Base-by-base conservation (phyloP, 2,329 filamentous ascomycete genomes). In the Hymenoscyphus salicellus region DNA sequence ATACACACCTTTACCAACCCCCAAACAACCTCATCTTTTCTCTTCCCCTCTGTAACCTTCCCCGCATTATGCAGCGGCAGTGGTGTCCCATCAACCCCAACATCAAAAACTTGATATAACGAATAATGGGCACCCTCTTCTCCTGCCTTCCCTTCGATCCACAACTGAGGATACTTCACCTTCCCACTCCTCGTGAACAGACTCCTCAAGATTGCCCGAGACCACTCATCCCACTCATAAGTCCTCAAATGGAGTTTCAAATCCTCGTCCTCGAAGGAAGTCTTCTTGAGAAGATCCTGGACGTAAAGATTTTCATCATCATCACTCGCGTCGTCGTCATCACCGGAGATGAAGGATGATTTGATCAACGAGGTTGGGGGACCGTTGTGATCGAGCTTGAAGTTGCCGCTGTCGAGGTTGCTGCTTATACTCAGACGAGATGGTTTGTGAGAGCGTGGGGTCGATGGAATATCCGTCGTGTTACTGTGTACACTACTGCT, bases 51-150 rank as follows among this genome's bases (percentile, higher is more conserved):
- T 10, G 52, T 55, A 17, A 20, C 41, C 32, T n/a, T 28, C 10
- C 23, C 49, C 14, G 30, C 23, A n/a, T 20, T 28, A 60, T 63
- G 62, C 23, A 63, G n/a, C 11, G 57, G 49, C 20, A 63, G 30
- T 4, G 62, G 62, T 11, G 57, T 60, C 32, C 62, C 57, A 60
- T 63, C 62, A 57, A 56, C 60, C 4, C 62, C 62, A 5, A 63
- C 62, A 43, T 63, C 62, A 60, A 63, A 63, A 17, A 63, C 46
- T 32, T 63, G 62, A 56, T 63, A 63, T 2, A 63, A 32, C 16
- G 30, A 43, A 46, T 63, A 63, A 52, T 60, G 57, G 2, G 62
- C 43, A 14, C 62, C 62, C 55, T 55, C 62, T 33, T 63, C 62
- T 8, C 41, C 49, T 11, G 26, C 28, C 10, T 32, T 49, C 16